Conservation (phyloP, 2,329 filamentous ascomycete species). For the Fusarium sambucinum region DNA sequence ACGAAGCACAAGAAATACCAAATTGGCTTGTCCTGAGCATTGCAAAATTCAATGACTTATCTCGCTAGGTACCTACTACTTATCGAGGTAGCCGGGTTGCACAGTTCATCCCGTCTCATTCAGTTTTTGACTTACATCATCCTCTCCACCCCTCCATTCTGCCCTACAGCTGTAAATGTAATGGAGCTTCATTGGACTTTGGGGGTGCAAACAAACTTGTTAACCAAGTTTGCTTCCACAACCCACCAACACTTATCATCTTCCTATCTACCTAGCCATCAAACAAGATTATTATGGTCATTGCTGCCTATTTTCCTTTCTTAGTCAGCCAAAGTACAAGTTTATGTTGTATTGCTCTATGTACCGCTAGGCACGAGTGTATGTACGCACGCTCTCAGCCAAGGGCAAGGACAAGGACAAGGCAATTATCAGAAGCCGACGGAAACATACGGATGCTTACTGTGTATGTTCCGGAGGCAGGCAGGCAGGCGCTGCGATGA, state of each 20-base stretch:
- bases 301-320: not conserved
- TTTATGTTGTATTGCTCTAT: conserved; percentile 15
- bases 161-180: conserved; percentile 13
- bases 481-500: conserved; percentile 22
- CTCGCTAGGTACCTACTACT: not conserved
- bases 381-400: conserved; percentile 14
- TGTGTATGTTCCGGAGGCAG: conserved; percentile 15
- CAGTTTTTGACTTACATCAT: conserved; percentile 31
- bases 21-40: not conserved
- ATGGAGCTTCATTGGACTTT: conserved; percentile 13
- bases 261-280: not conserved
- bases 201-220: not conserved
- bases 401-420: conserved; percentile 7
- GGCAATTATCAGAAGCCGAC: conserved; percentile 21
- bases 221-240: conserved; percentile 10
- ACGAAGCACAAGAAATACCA: conserved; percentile 1
- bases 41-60: not conserved
- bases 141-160: conserved; percentile 21
- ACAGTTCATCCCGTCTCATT: conserved; percentile 12
- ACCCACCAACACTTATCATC: not conserved
- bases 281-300: not conserved
- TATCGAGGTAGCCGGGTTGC: not conserved
- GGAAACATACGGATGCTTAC: conserved; percentile 31
- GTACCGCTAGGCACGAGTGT: conserved; percentile 12
- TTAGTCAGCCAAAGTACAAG: not conserved